Base-by-base conservation (phyloP, 148 eudicot genomes). In the Dysphania ambrosioides region DNA sequence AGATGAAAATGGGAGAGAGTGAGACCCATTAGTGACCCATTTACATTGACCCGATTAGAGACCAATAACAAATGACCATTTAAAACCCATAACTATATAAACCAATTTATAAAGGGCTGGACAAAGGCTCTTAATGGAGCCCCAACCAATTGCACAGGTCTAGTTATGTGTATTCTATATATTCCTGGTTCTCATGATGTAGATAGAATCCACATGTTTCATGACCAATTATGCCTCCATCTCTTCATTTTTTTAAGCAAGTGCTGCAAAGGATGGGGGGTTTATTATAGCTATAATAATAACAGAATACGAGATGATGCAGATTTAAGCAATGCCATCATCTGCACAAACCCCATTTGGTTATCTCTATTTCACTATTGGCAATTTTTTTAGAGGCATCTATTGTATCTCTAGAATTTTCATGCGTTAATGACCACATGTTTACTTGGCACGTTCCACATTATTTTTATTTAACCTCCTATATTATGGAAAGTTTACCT, bases 191-290 rank as follows among this genome's bases (percentile, higher is more conserved):
- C 56, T 62, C 60, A 74, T 74, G 42, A 70, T 70, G 62, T 62
- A 70, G 27, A 59, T 59, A 42, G 34, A 27, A 61, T 59, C 23
- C 64, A 71, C 79, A 68, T 76, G 72, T 21, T 44, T 35, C 68
- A 77, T 59, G 74, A 74, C 71, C 56, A 51, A 62, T 77, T 21
- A 71, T 77, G 70, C 68, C 70, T 69, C 21, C 53, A 75, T 67
- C 59, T 24, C 49, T 57, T 41, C 56, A 73, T 73, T 49, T 77
- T 53, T 36, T 36, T 53, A 12, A 5, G 6, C 72, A 24, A 71
- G 71, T 77, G 71, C 41, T 61, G 64, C 35, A 29, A 79, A 73
- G 67, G 53, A 59, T 67, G 72, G 36, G 34, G 34, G 70, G 13
- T n/a, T 32, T 21, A 53, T 58, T 42, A 23, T 66, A 53, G 49